Conservation (phyloP, 2,329 filamentous ascomycete genomes). For the Piedraia hortae region DNA sequence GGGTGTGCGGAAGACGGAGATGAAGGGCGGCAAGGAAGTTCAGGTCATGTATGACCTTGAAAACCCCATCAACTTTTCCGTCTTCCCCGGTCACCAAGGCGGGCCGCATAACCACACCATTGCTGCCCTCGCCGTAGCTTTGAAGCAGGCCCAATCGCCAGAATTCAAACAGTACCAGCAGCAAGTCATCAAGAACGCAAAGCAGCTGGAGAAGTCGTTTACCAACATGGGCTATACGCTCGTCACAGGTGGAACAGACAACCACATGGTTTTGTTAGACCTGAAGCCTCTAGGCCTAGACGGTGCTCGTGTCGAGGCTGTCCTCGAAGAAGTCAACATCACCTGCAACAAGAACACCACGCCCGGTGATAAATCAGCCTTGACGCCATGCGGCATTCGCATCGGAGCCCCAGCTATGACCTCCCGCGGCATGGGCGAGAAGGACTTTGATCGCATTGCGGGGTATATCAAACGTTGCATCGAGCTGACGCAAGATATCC, state of each 20-base stretch:
- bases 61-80: slow-evolving; percentile 75
- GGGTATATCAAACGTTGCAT: slow-evolving; percentile 70
- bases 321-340: slow-evolving; percentile 95
- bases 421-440: slow-evolving; percentile 69
- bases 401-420: slow-evolving; percentile 97
- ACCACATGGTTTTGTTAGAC: slow-evolving; percentile 89
- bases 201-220: slow-evolving; percentile 54
- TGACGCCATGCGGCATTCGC: slow-evolving; percentile 81
- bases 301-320: slow-evolving; percentile 80
- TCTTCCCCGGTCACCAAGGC: slow-evolving; percentile 94
- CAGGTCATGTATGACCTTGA: slow-evolving; percentile 72
- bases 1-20: slow-evolving; percentile 56
- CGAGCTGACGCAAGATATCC: slow-evolving; percentile 72
- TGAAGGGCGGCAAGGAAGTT: slow-evolving; percentile 64
- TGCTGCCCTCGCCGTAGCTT: slow-evolving; percentile 72
- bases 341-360: slow-evolving; percentile 99
- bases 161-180: slow-evolving; percentile 88
- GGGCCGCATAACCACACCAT: slow-evolving; percentile 99
- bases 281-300: slow-evolving; percentile 59
- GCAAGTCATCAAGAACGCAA: slow-evolving; percentile 70
- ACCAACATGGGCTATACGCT: slow-evolving; percentile 74
- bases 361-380: slow-evolving; percentile 85
- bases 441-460: slow-evolving; percentile 77
- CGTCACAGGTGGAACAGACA: slow-evolving; percentile 86
- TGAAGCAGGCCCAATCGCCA: slow-evolving; percentile 71